Percentiles rank a stretch among this genome's conserved stretches.
These are phyloP conservation scores for Geosmithia flava DNA, from an alignment of 2,329 filamentous ascomycete species.

Conservation along the genomic window DNA sequence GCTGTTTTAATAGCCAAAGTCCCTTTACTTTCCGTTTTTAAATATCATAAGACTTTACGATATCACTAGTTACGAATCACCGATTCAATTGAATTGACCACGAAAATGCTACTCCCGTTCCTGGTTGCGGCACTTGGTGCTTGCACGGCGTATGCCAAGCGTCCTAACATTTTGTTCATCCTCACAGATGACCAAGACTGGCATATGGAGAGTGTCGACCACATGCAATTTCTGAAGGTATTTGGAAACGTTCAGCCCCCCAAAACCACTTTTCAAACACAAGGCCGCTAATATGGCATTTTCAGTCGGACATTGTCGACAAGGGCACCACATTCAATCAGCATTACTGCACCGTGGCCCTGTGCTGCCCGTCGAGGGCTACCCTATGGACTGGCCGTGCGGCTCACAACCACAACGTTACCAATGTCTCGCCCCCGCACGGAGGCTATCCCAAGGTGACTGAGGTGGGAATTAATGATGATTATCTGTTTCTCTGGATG, in stretches of 20 bases:
- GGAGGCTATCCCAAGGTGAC: slow-evolving; percentile 35
- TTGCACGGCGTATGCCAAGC: neutral
- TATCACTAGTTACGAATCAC: too few species aligned
- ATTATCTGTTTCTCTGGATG: slow-evolving; percentile 36
- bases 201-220: slow-evolving; percentile 39
- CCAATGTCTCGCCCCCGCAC: slow-evolving; percentile 1
- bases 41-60: too few species aligned
- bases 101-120: too few species aligned
- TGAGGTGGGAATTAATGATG: slow-evolving; percentile 31
- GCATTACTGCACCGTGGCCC: slow-evolving; percentile 39
- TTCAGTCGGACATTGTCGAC: slow-evolving; percentile 24
- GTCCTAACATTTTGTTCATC: slow-evolving; percentile 44
- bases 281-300: too few species aligned
- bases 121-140: too few species aligned
- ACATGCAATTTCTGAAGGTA: slow-evolving; percentile 38
- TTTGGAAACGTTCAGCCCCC: slow-evolving; percentile 9
- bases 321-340: slow-evolving; percentile 39
- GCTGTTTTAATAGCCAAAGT: too few species aligned
- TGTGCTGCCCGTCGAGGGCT: slow-evolving; percentile 4
- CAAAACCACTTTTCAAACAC: too few species aligned
- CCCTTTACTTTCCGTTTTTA: too few species aligned
- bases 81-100: too few species aligned
- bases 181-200: slow-evolving; percentile 51
- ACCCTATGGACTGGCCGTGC: slow-evolving; percentile 4
- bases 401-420: slow-evolving; percentile 6